Conservation (phyloP, 495 filamentous ascomycete genomes). For the Xylaria cubensis region DNA sequence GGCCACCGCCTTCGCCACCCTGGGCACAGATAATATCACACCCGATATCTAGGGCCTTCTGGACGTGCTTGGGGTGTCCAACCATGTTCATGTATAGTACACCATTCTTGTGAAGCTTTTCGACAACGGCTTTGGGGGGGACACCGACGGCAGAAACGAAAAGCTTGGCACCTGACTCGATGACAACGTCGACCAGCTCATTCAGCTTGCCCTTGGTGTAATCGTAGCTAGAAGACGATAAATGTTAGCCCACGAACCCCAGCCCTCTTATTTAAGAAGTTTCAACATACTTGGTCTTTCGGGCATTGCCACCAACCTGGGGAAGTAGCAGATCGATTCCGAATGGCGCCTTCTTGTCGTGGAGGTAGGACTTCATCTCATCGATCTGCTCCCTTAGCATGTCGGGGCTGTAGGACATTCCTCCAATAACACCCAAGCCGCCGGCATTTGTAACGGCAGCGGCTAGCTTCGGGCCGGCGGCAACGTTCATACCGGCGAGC, state of each 20-base stretch:
- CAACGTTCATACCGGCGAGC: slow-evolving; percentile 98
- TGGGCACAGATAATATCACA: slow-evolving; percentile 93
- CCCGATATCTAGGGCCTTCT: slow-evolving; percentile 88
- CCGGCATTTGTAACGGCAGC: slow-evolving; percentile 97
- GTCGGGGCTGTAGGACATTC: slow-evolving; percentile 94
- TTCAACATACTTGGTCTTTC: slow-evolving; percentile 85
- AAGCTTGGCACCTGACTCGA: slow-evolving; percentile 85
- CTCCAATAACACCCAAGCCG: slow-evolving; percentile 94
- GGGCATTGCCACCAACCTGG: slow-evolving; percentile 89
- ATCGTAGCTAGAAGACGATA: slow-evolving; percentile 74
- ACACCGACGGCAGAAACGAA: slow-evolving; percentile 98
- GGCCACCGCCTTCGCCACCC: slow-evolving; percentile 89
- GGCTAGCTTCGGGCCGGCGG: slow-evolving; percentile 94
- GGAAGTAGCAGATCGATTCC: slow-evolving; percentile 95
- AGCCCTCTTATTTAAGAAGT: not conserved
- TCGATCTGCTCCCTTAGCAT: slow-evolving; percentile 95
- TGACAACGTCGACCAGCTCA: slow-evolving; percentile 89
- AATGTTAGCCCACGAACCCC: slow-evolving; percentile 28
- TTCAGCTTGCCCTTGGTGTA: slow-evolving; percentile 99
- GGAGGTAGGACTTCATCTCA: slow-evolving; percentile 88
- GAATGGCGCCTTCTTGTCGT: slow-evolving; percentile 97
- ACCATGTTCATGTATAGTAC: slow-evolving; percentile 99
- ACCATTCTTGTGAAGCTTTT: slow-evolving; percentile 83
- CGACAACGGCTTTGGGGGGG: slow-evolving; percentile 85
- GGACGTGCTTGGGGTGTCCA: slow-evolving; percentile 97